Conservation (phyloP, 2,329 filamentous ascomycete species). For the Aplosporella prunicola region DNA sequence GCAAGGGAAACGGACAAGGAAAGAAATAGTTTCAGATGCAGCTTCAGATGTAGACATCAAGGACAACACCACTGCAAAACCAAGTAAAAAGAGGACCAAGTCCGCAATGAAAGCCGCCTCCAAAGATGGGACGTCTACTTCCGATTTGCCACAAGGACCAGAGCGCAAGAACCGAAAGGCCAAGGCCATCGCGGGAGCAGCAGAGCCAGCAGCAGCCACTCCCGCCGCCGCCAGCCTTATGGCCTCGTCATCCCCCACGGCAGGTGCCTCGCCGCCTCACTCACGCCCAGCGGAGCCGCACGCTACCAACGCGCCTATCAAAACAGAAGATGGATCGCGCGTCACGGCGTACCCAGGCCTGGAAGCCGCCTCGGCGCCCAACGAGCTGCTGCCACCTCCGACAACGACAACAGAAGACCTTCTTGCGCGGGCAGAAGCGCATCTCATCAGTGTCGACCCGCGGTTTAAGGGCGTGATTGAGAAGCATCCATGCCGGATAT, state of each 20-base stretch:
- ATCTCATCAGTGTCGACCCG: conserved; percentile 64
- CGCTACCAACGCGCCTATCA: conserved; percentile 57
- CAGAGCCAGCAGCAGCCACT: too few relatives aligned
- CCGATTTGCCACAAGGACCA: too few relatives aligned
- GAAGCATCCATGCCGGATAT: conserved; percentile 65
- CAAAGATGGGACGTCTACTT: too few relatives aligned
- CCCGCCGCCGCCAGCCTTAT: conserved; percentile 41
- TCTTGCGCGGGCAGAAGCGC: conserved; percentile 63
- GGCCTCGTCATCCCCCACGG: conserved; percentile 23
- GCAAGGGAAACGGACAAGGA: too few relatives aligned
- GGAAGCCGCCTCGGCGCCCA: conserved; percentile 18
- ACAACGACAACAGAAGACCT: conserved; percentile 59
- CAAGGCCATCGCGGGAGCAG: too few relatives aligned
- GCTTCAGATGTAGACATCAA: not conserved
- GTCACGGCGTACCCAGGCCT: conserved; percentile 39
- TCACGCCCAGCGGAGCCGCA: conserved; percentile 54
- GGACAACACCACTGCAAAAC: too few relatives aligned
- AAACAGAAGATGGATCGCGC: conserved; percentile 62
- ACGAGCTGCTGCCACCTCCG: too few relatives aligned
- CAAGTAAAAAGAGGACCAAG: too few relatives aligned
- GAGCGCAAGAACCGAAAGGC: too few relatives aligned
- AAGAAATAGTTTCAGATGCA: not conserved
- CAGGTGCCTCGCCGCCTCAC: conserved; percentile 19
- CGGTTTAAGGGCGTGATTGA: conserved; percentile 64
- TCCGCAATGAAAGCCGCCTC: too few relatives aligned